A percentile compares a stretch with the other conserved stretches of the same genome.
Evolutionary conservation across 164 flowering plant genomes (phyloP).

Genomic region (Magnolia sinica): DNA sequence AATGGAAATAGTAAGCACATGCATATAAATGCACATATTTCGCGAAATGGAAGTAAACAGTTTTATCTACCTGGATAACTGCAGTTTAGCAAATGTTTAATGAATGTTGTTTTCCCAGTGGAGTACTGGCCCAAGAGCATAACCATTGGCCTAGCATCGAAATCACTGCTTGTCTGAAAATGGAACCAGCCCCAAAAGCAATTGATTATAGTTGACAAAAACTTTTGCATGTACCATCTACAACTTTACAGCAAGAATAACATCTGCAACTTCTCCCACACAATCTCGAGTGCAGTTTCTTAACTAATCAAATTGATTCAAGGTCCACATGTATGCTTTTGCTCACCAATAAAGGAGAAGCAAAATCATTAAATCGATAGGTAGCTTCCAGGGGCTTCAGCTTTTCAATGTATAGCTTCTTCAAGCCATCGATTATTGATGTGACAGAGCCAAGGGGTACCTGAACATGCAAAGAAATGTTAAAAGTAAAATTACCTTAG

Average conservation of each 20-base stretch:
- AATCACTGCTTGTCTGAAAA: conserved; percentile 83
- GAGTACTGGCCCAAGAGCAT: conserved; percentile 99
- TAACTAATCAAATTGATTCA: not conserved
- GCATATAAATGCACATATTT: not conserved
- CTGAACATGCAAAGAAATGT: conserved; percentile 23
- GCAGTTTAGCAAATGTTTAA: conserved; percentile 72
- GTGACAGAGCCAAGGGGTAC: conserved; percentile 66
- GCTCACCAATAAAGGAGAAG: conserved; percentile 81
- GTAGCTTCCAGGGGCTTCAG: conserved; percentile 85
- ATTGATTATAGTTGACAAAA: not conserved
- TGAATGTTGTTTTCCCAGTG: conserved; percentile 97
- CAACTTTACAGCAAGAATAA: not conserved
- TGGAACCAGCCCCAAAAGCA: not conserved
- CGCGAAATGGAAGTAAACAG: conserved; percentile 1
- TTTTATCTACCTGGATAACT: conserved; percentile 72
- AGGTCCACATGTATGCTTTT: not conserved
- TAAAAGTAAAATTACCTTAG: not conserved
- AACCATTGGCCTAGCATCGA: conserved; percentile 98
- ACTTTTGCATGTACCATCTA: not conserved
- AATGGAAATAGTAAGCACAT: conserved; percentile 7
- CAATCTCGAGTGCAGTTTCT: not conserved
- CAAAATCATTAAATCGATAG: conserved; percentile 89
- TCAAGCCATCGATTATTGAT: conserved; percentile 92
- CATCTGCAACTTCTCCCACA: not conserved
- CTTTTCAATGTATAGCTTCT: conserved; percentile 78